phyloP scores from a whole-genome alignment of 106 monocot genomes.

The Narthecium ossifragum region DNA sequence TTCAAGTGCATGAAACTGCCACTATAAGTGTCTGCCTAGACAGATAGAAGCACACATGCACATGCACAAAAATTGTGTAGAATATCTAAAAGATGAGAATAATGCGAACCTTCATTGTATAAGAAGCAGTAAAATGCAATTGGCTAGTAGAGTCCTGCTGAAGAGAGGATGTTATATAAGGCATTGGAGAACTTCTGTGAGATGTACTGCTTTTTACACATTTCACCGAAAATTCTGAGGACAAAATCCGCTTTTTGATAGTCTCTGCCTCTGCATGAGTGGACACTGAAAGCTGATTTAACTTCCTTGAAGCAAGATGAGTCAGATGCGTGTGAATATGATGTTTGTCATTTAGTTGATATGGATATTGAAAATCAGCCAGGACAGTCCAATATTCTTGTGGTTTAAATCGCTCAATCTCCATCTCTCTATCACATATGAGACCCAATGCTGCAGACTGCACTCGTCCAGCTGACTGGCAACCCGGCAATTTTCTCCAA shows the following conservation, averaged over 20 bases:
- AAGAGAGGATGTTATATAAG: conserved; percentile 90
- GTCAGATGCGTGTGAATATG: conserved; percentile 48
- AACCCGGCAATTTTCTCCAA: conserved; percentile 93
- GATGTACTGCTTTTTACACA: conserved; percentile 41
- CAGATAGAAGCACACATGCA: too few species aligned
- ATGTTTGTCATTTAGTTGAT: neutral
- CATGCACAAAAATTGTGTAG: too few species aligned
- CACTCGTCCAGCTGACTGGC: conserved; percentile 95
- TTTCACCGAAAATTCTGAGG: conserved; percentile 59
- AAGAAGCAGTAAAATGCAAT: conserved; percentile 57
- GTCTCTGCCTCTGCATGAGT: conserved; percentile 43
- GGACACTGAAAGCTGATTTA: conserved; percentile 66
- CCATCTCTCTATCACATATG: conserved; percentile 83
- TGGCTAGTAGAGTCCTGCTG: conserved; percentile 89
- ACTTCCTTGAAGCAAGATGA: conserved; percentile 53
- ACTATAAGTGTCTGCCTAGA: too few species aligned
- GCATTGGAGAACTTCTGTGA: conserved; percentile 75
- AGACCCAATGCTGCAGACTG: conserved; percentile 94
- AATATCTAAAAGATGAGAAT: neutral
- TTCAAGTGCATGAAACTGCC: too few species aligned
- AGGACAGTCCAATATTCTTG: conserved; percentile 84
- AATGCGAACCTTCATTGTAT: conserved; percentile 84
- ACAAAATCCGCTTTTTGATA: conserved; percentile 39
- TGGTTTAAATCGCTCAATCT: conserved; percentile 77
- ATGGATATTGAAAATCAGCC: conserved; percentile 34